Base-by-base conservation (phyloP, 108 stramenopile genomes). In the Schizochytrium sp. region DNA sequence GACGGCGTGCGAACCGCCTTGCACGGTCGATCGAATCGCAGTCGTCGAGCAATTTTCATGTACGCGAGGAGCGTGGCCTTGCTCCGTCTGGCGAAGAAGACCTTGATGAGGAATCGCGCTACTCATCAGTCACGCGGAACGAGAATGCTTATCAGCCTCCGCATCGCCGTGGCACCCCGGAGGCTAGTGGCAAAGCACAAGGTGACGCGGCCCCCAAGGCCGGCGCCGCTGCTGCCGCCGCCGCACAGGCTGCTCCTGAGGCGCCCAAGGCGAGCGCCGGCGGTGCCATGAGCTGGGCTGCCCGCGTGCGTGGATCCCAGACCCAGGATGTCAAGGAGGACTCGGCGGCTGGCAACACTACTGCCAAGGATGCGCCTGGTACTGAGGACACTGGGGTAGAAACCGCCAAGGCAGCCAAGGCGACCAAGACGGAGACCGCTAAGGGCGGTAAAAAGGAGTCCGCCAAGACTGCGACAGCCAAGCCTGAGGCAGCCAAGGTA, bases 1-100 rank as follows among this genome's bases (percentile, higher is more conserved):
- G 91, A 55, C 87, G 90, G 0, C 91, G 93, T 43, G 98, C 98
- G 10, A 97, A 97, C 72, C 92, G 96, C 16, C 92, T 98, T 60
- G 98, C 98, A 5, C 90, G 91, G 48, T 96, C 97, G 89, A 98
- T 98, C 90, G 97, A 98, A 89, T 88, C 89, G 34, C 92, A 94
- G 58, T 58, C 93, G 4, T 95, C 92, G 69, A 87, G 92, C 88
- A 98, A 98, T 88, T 93, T 96, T 41, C 98, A 98, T 92, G 72
- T 98, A 57, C 93, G 94, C 21, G 97, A 98, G 93, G 98, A 98
- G 91, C 94, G 98, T 60, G 96, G 96, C 58, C 96, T 96, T 25
- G 91, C 87, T 83, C 88, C 96, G 43, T 87, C 91, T 59, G 92
- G 92, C 5, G 97, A 95, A 89, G 96, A 92, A 88, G 97, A 97